Evolutionary conservation across 1,139 yeast species (phyloP).

Genomic region (Sugiyamaella sp.): DNA sequence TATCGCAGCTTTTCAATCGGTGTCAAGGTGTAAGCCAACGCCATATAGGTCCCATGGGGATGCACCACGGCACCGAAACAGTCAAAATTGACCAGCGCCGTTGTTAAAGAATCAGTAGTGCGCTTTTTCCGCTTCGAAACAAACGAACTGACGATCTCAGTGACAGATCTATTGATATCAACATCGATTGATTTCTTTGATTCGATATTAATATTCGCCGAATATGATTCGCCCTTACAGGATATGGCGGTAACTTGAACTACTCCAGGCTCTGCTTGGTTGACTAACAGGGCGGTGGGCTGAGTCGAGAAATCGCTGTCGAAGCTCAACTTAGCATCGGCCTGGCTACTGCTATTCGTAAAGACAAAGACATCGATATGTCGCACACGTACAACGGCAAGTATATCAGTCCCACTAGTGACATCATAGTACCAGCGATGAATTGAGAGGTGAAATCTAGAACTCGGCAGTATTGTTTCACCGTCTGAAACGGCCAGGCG

Average conservation of each 20-base stretch:
- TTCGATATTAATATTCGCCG: slow-evolving; percentile 18
- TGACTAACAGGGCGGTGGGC: slow-evolving; percentile 8
- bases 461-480: slow-evolving; percentile 2
- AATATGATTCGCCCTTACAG: slow-evolving; percentile 27
- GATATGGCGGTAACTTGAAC: slow-evolving; percentile 25
- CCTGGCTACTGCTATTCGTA: background rate
- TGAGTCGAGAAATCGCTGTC: slow-evolving; percentile 2
- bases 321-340: background rate
- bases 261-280: slow-evolving; percentile 5
- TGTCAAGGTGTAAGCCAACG: slow-evolving; percentile 28
- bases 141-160: slow-evolving; percentile 6
- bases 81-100: slow-evolving; percentile 26
- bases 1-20: slow-evolving; percentile 30
- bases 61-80: slow-evolving; percentile 29
- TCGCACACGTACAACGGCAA: slow-evolving; percentile 22
- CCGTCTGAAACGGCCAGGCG: background rate
- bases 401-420: background rate
- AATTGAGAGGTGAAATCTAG: slow-evolving; percentile 18
- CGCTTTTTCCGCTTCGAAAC: slow-evolving; percentile 17
- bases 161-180: background rate
- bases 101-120: slow-evolving; percentile 19
- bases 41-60: slow-evolving; percentile 30
- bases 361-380: slow-evolving; percentile 19
- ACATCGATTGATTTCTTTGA: background rate
- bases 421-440: slow-evolving; percentile 16